A percentile compares a stretch with the other conserved stretches of the same genome.
These are phyloP conservation scores for Neocucurbitaria cava DNA, from an alignment of 2,329 filamentous ascomycete genomes.

Conservation along the genomic window DNA sequence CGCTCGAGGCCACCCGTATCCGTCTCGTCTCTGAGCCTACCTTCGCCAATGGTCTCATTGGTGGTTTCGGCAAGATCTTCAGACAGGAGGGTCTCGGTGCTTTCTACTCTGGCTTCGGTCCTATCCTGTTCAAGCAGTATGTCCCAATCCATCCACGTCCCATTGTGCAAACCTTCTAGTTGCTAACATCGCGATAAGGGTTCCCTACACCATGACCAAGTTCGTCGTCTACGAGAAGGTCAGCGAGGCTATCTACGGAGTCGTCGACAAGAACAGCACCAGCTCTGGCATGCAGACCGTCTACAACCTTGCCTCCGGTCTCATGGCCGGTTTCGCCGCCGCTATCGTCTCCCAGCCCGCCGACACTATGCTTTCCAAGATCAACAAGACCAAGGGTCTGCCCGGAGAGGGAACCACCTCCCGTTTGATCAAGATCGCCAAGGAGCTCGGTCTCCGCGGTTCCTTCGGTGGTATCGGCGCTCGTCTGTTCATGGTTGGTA, in stretches of 20 bases:
- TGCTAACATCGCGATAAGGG: slow-evolving; percentile 58
- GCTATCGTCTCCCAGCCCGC: slow-evolving; percentile 87
- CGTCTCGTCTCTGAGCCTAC: slow-evolving; percentile 88
- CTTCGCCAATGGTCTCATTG: slow-evolving; percentile 80
- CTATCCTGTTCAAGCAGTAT: slow-evolving; percentile 55
- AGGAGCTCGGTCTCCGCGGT: slow-evolving; percentile 81
- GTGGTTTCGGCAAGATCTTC: slow-evolving; percentile 82
- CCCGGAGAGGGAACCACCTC: slow-evolving; percentile 83
- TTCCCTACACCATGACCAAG: slow-evolving; percentile 94
- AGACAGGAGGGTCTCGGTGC: slow-evolving; percentile 82
- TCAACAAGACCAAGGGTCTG: slow-evolving; percentile 91
- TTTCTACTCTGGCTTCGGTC: slow-evolving; percentile 89
- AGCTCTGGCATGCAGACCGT: slow-evolving; percentile 74
- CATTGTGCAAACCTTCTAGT: neutral
- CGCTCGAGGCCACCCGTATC: slow-evolving; percentile 91
- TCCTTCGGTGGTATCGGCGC: slow-evolving; percentile 83
- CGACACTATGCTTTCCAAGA: slow-evolving; percentile 93
- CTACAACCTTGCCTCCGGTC: slow-evolving; percentile 84
- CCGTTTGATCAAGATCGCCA: slow-evolving; percentile 86
- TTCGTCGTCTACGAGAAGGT: slow-evolving; percentile 95
- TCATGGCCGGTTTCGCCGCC: slow-evolving; percentile 86
- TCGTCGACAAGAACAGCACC: slow-evolving; percentile 73
- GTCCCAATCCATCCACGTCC: slow-evolving; percentile 11
- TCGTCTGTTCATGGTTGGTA: slow-evolving; percentile 73
- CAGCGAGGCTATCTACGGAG: slow-evolving; percentile 73